phyloP scores from a whole-genome alignment of 805 yeast species.

The Lipomyces chichibuensis region DNA sequence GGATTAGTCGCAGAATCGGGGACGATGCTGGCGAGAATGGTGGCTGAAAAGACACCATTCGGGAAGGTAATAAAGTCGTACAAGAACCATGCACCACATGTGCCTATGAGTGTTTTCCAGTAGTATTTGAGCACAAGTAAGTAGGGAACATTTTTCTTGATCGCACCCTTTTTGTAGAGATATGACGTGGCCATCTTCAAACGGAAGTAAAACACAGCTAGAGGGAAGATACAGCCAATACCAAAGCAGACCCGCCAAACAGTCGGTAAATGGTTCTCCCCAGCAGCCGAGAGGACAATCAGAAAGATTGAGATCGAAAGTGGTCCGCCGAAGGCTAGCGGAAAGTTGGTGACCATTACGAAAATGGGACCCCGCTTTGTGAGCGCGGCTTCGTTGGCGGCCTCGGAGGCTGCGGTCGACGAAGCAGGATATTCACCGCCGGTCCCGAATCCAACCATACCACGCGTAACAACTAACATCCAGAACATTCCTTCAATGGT shows the following conservation, averaged over 20 bases:
- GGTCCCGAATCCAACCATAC: conserved; percentile 76
- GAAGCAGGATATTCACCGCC: conserved; percentile 79
- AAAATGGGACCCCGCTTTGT: conserved; percentile 65
- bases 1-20: conserved; percentile 47
- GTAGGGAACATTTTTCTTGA: conserved; percentile 61
- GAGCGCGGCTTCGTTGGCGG: conserved; percentile 66
- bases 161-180: conserved; percentile 65
- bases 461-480: conserved; percentile 75
- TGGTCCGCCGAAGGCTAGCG: conserved; percentile 78
- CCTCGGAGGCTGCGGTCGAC: conserved; percentile 69
- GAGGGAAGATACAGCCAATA: conserved; percentile 68
- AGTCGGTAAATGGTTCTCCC: conserved; percentile 46
- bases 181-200: conserved; percentile 68
- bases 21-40: conserved; percentile 62
- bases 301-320: conserved; percentile 68
- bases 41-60: conserved; percentile 67
- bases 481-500: conserved; percentile 66
- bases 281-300: conserved; percentile 65
- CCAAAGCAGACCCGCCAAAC: conserved; percentile 71
- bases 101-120: conserved; percentile 70
- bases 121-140: conserved; percentile 63
- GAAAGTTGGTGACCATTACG: conserved; percentile 70
- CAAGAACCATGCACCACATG: conserved; percentile 76
- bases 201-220: conserved; percentile 71
- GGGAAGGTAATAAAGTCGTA: conserved; percentile 83